Conservation (phyloP, 2,329 filamentous ascomycete genomes). For the Aspergillus clavatus region DNA sequence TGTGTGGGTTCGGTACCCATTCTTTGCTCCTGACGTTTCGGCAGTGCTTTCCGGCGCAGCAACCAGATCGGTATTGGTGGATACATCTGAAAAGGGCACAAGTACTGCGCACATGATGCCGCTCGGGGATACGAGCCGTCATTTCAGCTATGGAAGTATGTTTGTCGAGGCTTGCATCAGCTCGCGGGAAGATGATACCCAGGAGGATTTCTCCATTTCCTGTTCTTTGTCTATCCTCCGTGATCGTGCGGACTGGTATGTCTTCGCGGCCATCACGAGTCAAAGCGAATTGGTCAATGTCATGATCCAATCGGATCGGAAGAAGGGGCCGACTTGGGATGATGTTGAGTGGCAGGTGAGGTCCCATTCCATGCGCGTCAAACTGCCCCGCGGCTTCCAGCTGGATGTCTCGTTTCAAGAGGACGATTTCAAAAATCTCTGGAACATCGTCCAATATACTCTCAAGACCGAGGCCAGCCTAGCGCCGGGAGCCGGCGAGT, state of each 20-base stretch:
- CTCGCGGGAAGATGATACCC: slow-evolving; percentile 61
- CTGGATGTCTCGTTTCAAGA: slow-evolving; percentile 67
- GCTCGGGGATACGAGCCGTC: slow-evolving; percentile 65
- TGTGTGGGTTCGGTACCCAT: slow-evolving; percentile 76
- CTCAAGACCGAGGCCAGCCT: slow-evolving; percentile 69
- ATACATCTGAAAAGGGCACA: slow-evolving; percentile 42
- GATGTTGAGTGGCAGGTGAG: slow-evolving; percentile 75
- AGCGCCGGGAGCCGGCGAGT: slow-evolving; percentile 64
- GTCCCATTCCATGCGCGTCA: slow-evolving; percentile 60
- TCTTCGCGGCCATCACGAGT: slow-evolving; percentile 70
- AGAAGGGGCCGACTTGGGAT: slow-evolving; percentile 69
- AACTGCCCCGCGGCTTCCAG: slow-evolving; percentile 69
- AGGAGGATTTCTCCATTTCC: slow-evolving; percentile 65
- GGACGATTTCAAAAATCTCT: slow-evolving; percentile 71
- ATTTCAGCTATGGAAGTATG: slow-evolving; percentile 76
- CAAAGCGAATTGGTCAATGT: slow-evolving; percentile 75
- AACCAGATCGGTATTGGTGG: slow-evolving; percentile 41
- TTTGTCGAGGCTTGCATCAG: slow-evolving; percentile 69
- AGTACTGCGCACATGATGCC: slow-evolving; percentile 66
- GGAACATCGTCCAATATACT: slow-evolving; percentile 81
- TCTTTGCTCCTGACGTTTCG: slow-evolving; percentile 65
- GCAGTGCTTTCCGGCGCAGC: slow-evolving; percentile 62
- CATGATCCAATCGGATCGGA: slow-evolving; percentile 64
- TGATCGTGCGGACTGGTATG: slow-evolving; percentile 61
- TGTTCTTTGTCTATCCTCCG: slow-evolving; percentile 73